These are phyloP conservation scores for Backusella psychrophila DNA, from an alignment of 192 early-diverging fungal genomes.

Conservation along the genomic window DNA sequence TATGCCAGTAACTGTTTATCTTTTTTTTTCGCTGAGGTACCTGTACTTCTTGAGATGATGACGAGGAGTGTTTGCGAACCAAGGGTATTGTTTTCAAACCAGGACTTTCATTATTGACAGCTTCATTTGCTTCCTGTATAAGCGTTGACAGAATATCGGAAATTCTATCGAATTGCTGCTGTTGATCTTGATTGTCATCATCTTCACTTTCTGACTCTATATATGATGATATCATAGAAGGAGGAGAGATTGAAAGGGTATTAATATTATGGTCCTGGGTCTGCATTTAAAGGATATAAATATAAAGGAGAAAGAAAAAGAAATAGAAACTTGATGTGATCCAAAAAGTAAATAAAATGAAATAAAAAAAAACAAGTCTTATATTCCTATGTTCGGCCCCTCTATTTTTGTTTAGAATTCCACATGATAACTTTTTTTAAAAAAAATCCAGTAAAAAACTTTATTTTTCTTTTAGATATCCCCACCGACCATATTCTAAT, in stretches of 20 bases:
- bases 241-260: constrained; percentile 19
- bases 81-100: neutral
- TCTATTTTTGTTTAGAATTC: neutral
- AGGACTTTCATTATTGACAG: constrained; percentile 11
- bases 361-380: neutral
- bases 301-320: neutral
- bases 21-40: constrained; percentile 3
- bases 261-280: constrained; percentile 1
- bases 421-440: constrained; percentile 35
- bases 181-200: constrained; percentile 17
- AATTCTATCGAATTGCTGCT: constrained; percentile 26
- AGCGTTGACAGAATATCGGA: constrained; percentile 28
- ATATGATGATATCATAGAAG: constrained; percentile 1
- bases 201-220: neutral
- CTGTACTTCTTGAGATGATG: neutral
- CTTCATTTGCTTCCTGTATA: constrained; percentile 31
- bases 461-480: constrained; percentile 67
- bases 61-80: neutral
- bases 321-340: constrained; percentile 4
- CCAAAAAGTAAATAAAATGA: neutral
- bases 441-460: constrained; percentile 86
- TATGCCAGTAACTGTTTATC: neutral
- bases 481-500: neutral
- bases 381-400: constrained; percentile 3
- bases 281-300: neutral